A percentile compares a stretch with the other conserved stretches of the same genome.
Conservation (phyloP, 108 stramenopile genomes). For the Conticribra weissflogii region DNA sequence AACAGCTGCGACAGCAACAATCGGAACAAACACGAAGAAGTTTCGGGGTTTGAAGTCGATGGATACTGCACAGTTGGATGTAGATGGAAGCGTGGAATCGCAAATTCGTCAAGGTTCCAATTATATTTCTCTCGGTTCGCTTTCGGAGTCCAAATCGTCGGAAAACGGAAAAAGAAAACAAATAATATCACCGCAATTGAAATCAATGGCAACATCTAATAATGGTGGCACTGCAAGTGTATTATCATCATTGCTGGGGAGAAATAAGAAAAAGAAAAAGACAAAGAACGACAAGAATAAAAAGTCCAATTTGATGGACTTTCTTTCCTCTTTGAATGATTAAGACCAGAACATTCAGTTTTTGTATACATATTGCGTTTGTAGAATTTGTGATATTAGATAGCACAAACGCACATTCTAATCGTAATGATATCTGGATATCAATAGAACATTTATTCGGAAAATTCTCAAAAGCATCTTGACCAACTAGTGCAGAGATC, state of each 20-base stretch:
- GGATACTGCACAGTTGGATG: too few relatives aligned
- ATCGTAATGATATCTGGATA: too few relatives aligned
- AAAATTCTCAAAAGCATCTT: too few relatives aligned
- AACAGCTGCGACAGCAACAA: too few relatives aligned
- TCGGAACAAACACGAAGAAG: too few relatives aligned
- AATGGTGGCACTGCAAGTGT: background rate
- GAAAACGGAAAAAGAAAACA: constrained; percentile 6
- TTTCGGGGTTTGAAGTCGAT: too few relatives aligned
- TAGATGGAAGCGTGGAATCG: background rate
- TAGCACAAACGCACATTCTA: too few relatives aligned
- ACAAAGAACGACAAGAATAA: background rate
- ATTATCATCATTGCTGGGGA: background rate
- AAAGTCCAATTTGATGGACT: constrained; percentile 1
- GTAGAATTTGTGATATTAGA: too few relatives aligned
- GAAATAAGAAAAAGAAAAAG: background rate
- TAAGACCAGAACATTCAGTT: too few relatives aligned
- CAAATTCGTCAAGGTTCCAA: constrained; percentile 25
- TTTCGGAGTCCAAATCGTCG: background rate
- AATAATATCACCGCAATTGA: background rate
- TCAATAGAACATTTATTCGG: too few relatives aligned
- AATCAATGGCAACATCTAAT: background rate
- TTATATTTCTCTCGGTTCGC: constrained; percentile 25
- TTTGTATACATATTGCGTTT: too few relatives aligned
- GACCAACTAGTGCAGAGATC: too few relatives aligned
- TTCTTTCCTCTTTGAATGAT: constrained; percentile 44